Percentiles rank a stretch among this genome's conserved stretches.
Conservation (phyloP, 331 rosid genomes). For the Malus hybrid region DNA sequence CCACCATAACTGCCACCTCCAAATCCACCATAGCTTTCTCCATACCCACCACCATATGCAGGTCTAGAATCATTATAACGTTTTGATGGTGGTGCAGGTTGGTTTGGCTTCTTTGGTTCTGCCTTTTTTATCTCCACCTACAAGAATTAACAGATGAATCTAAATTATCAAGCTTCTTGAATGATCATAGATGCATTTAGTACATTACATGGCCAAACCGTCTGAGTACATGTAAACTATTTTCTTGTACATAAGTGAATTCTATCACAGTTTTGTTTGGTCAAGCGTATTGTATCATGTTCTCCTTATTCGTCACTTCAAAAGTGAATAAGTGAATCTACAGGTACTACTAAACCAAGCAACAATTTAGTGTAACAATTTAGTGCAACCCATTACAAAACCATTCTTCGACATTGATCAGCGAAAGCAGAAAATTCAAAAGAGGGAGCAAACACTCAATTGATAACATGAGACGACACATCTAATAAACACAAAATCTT, state of each 20-base stretch:
- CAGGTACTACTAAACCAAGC: neutral
- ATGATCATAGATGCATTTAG: neutral
- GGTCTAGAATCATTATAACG: conserved; percentile 78
- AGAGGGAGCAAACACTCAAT: neutral
- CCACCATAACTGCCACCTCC: conserved; percentile 55
- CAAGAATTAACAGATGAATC: conserved; percentile 3
- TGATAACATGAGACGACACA: neutral
- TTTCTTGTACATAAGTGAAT: neutral
- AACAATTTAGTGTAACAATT: neutral
- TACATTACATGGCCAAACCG: neutral
- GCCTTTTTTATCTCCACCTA: conserved; percentile 99
- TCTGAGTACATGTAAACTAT: neutral
- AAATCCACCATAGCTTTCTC: conserved; percentile 76
- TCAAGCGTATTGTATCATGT: neutral
- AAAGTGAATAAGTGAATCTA: neutral
- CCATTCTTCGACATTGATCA: neutral
- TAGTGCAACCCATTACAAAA: neutral
- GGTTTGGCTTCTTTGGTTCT: conserved; percentile 83
- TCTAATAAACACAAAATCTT: neutral
- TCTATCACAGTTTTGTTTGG: neutral
- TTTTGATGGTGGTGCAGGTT: conserved; percentile 68
- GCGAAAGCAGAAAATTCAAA: neutral
- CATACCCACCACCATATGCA: conserved; percentile 56
- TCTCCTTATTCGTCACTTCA: neutral
- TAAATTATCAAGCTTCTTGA: conserved; percentile 1